Conservation (phyloP, 768 basidiomycete genomes). For the Tephrocybe sp. region DNA sequence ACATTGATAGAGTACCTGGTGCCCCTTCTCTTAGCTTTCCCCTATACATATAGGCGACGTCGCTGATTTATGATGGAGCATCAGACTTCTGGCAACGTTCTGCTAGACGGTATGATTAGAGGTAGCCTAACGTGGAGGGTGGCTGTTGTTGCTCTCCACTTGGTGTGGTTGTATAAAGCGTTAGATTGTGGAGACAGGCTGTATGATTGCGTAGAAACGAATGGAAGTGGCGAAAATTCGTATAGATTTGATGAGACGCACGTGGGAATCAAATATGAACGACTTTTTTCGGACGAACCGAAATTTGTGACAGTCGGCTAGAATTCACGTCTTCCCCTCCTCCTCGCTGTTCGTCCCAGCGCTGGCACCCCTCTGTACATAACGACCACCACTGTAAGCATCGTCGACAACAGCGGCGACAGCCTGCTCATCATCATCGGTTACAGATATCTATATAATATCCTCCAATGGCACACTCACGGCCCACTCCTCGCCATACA, state of each 20-base stretch:
- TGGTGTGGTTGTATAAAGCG: not conserved
- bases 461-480: conserved; percentile 18
- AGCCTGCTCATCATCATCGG: too few relatives aligned
- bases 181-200: not conserved
- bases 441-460: not conserved
- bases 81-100: conserved; percentile 2
- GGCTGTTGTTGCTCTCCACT: not conserved
- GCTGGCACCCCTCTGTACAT: conserved; percentile 3
- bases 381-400: conserved; percentile 2
- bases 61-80: not conserved
- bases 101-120: not conserved
- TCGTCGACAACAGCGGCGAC: too few relatives aligned
- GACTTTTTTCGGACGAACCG: conserved; percentile 15
- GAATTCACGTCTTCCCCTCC: conserved; percentile 5
- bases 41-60: not conserved
- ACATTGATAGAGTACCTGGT: not conserved
- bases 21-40: not conserved
- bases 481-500: conserved; percentile 15
- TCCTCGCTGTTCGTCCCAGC: conserved; percentile 3
- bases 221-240: not conserved
- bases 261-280: conserved; percentile 12
- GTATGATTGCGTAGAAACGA: not conserved
- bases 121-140: too few relatives aligned
- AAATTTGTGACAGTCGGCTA: conserved; percentile 19
- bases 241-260: conserved; percentile 6